phyloP scores from a whole-genome alignment of 1,139 yeast species.

The Suhomyces bribrorum region DNA sequence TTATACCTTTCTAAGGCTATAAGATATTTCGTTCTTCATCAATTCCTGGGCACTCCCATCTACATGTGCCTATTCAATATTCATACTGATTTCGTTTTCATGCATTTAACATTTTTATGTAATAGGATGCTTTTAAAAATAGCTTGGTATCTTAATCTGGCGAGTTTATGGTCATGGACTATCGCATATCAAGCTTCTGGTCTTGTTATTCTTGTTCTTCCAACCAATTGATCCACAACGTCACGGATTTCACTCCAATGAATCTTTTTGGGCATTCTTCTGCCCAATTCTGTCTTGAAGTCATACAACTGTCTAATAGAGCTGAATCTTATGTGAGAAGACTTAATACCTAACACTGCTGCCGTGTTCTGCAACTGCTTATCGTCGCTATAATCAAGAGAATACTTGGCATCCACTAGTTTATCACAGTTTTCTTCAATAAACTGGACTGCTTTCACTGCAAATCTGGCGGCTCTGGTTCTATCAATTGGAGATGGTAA shows the following conservation, averaged over 20 bases:
- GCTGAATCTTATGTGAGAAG: conserved; percentile 74
- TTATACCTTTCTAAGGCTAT: too few relatives aligned
- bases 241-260: conserved; percentile 79
- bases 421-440: conserved; percentile 49
- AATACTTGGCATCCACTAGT: conserved; percentile 27
- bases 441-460: conserved; percentile 68
- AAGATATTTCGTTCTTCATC: too few relatives aligned
- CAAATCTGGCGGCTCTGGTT: conserved; percentile 67
- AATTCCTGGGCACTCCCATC: too few relatives aligned
- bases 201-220: conserved; percentile 47
- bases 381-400: conserved; percentile 34
- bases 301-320: conserved; percentile 77
- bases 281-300: conserved; percentile 75
- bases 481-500: conserved; percentile 80
- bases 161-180: neutral
- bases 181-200: neutral
- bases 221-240: conserved; percentile 83
- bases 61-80: too few relatives aligned
- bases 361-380: conserved; percentile 58
- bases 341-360: conserved; percentile 81
- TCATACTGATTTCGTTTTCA: too few relatives aligned
- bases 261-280: conserved; percentile 85
- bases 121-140: too few relatives aligned
- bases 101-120: too few relatives aligned
- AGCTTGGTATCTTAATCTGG: too few relatives aligned